phyloP scores from a whole-genome alignment of 2,329 filamentous ascomycete species.

The Arachnomyces sp. region DNA sequence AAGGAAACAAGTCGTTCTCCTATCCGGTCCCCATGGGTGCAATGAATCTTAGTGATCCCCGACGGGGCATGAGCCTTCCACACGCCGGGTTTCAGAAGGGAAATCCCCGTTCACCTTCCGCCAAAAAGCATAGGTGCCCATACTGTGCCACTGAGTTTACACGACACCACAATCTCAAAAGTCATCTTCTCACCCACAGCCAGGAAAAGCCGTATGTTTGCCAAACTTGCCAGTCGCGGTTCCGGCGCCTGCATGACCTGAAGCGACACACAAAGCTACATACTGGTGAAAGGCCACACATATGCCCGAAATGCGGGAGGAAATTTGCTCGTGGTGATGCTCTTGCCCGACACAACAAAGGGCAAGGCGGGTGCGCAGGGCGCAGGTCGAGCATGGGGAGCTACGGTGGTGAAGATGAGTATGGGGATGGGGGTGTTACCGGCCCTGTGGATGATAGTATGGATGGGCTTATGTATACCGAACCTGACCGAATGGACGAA shows the following conservation, averaged over 20 bases:
- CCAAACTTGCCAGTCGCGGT: conserved; percentile 85
- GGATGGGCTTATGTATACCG: conserved; percentile 56
- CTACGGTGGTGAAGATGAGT: conserved; percentile 72
- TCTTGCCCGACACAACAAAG: conserved; percentile 88
- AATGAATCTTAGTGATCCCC: conserved; percentile 41
- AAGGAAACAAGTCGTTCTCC: conserved; percentile 52
- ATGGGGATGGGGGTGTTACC: conserved; percentile 38
- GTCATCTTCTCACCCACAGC: conserved; percentile 91
- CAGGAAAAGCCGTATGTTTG: conserved; percentile 98
- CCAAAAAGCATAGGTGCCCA: conserved; percentile 92
- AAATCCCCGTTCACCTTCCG: conserved; percentile 61
- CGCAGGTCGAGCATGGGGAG: conserved; percentile 77
- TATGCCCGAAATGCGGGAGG: conserved; percentile 88
- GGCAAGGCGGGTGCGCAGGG: conserved; percentile 88
- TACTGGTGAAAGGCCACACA: conserved; percentile 90
- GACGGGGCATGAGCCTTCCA: conserved; percentile 53
- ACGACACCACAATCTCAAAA: conserved; percentile 94
- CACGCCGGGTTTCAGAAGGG: conserved; percentile 48
- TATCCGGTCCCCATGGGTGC: conserved; percentile 52
- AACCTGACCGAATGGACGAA: conserved; percentile 44
- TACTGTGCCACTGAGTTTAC: conserved; percentile 97
- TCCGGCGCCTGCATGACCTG: conserved; percentile 84
- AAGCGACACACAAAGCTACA: conserved; percentile 96
- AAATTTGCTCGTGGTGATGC: conserved; percentile 95
- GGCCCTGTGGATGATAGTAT: conserved; percentile 50